Conservation (phyloP, 2,329 filamentous ascomycete genomes). For the Blastomyces silverae region DNA sequence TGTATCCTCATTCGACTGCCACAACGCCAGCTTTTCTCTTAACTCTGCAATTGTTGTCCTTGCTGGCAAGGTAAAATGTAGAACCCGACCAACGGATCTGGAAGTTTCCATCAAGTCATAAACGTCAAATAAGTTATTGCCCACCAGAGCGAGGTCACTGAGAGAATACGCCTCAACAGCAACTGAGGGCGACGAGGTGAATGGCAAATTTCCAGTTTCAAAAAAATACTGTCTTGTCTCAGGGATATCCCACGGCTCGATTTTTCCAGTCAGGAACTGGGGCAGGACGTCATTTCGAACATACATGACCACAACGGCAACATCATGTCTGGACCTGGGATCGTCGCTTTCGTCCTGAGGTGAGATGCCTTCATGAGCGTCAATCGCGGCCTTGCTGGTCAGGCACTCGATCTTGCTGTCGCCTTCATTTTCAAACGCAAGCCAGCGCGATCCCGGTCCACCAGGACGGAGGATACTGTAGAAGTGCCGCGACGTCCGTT, state of each 20-base stretch:
- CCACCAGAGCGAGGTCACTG: constrained; percentile 29
- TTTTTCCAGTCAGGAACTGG: constrained; percentile 38
- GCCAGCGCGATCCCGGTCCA: constrained; percentile 52
- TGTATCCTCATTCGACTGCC: constrained; percentile 27
- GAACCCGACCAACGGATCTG: constrained; percentile 25
- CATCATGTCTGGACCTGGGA: constrained; percentile 39
- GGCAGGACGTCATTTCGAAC: constrained; percentile 46
- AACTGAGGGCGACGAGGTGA: constrained; percentile 20
- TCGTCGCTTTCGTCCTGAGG: constrained; percentile 33
- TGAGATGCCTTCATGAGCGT: constrained; percentile 45
- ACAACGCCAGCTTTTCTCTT: constrained; percentile 33
- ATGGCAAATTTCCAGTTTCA: constrained; percentile 25
- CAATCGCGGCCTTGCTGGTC: constrained; percentile 50
- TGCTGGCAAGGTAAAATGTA: constrained; percentile 34
- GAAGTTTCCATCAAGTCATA: constrained; percentile 40
- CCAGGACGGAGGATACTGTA: constrained; percentile 54
- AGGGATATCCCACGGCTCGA: constrained; percentile 46
- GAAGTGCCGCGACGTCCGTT: constrained; percentile 53
- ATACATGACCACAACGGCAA: constrained; percentile 53
- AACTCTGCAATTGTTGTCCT: constrained; percentile 33
- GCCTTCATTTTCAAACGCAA: constrained; percentile 52
- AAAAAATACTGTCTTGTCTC: constrained; percentile 38
- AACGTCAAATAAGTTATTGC: constrained; percentile 38
- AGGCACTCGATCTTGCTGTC: constrained; percentile 52
- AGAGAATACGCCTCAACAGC: constrained; percentile 39